Conservation (phyloP, 225 moss, liverwort and hornwort genomes). For the Pseudoscleropodium purum region DNA sequence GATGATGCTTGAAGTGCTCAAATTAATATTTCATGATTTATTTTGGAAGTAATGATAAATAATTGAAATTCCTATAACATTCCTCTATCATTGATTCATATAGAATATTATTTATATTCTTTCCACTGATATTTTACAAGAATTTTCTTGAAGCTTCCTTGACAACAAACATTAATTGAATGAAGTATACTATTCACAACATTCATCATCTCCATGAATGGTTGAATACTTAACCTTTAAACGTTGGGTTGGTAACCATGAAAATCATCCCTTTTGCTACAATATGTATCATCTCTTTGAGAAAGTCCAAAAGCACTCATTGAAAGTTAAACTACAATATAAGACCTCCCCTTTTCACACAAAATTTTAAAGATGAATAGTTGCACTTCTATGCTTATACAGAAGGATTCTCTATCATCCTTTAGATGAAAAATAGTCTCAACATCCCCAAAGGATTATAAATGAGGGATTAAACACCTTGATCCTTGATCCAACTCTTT, state of each 20-base stretch:
- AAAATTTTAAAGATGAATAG: too few relatives aligned
- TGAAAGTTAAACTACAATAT: too few relatives aligned
- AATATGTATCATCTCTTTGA: too few relatives aligned
- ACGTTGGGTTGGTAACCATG: too few relatives aligned
- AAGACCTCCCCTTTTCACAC: too few relatives aligned
- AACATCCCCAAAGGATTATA: neutral
- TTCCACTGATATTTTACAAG: neutral
- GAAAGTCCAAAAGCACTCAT: too few relatives aligned
- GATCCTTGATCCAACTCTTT: too few relatives aligned
- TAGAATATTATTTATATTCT: neutral
- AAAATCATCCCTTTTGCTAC: too few relatives aligned
- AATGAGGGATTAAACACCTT: neutral
- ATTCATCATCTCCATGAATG: neutral
- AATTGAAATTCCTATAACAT: neutral
- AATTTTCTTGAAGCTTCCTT: neutral
- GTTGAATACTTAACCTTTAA: neutral
- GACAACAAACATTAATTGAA: neutral
- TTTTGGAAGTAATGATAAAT: neutral
- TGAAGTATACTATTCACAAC: neutral
- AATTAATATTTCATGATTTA: neutral
- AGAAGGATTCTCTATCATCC: too few relatives aligned
- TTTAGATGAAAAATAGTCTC: too few relatives aligned
- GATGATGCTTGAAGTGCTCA: neutral
- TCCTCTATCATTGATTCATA: neutral
- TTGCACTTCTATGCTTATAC: too few relatives aligned